Evolutionary conservation across 768 basidiomycete genomes (phyloP), one percentile per base, ranked within the genome.

Genomic region (Chalciporus pseudorubinellus): DNA sequence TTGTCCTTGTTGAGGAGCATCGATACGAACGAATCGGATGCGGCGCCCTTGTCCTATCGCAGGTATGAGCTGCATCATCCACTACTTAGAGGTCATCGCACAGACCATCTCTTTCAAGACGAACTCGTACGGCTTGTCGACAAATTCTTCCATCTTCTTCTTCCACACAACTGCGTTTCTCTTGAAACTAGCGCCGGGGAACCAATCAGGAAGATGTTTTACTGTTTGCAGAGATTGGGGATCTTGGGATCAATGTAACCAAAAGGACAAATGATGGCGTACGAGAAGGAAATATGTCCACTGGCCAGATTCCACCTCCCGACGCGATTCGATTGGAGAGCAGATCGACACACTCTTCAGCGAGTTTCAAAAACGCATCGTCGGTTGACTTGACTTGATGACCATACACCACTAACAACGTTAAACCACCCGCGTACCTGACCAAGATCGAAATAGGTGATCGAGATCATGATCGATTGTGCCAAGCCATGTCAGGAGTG

Each of bases 151-250:
- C 67, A 87, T 78, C 68, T 77, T 78, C 26, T 73, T 74, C 64
- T 80, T 86, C 87, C 87, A 89, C 9, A 53, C 61, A 8, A 51
- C 67, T 1, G 86, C 85, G 51, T 83, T 84, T 18, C 70, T 67
- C 63, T 81, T 79, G 71, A 89, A 92, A 2, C 77, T 77, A 5
- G 81, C 76, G 11, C 86, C 86, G 19, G 89, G 89, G 42, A 80
- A 70, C 83, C 85, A 89, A 39, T 63, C 60, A 0, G 89, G 89
- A 22, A 89, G 61, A 57, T 79, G 63, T 59, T 75, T 77, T 58
- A 89, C 74, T 66, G 29, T 31, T 31, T 12, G 29, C 11, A 13
- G 13, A 31, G 29, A 31, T 11, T 11, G 29, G 29, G 29, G 29
- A 26, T 14, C 9, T n/a, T 8, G n/a, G 34, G 1, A 36, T 16